phyloP scores from a whole-genome alignment of 2,329 filamentous ascomycete genomes.

The Chaetoscypha palmicola region DNA sequence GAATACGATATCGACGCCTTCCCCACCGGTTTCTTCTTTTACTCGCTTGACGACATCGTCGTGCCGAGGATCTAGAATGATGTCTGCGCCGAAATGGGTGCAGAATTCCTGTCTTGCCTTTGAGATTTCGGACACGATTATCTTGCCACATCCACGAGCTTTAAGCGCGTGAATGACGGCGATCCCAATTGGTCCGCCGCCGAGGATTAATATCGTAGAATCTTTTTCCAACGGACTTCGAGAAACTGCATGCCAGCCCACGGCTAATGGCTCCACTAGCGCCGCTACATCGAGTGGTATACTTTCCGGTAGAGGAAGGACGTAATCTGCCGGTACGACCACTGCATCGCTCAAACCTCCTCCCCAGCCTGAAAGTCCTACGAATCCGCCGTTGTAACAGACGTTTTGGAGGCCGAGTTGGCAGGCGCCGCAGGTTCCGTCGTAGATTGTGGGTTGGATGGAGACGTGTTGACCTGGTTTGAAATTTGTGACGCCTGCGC shows the following conservation, averaged over 20 bases:
- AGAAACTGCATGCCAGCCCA: constrained; percentile 57
- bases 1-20: constrained; percentile 52
- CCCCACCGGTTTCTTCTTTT: constrained; percentile 39
- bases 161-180: constrained; percentile 52
- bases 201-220: constrained; percentile 47
- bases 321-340: constrained; percentile 42
- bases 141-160: constrained; percentile 43
- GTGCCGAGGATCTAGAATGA: constrained; percentile 44
- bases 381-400: constrained; percentile 49
- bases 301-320: constrained; percentile 44
- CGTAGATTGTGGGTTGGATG: constrained; percentile 53
- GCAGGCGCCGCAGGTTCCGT: constrained; percentile 50
- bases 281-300: constrained; percentile 48
- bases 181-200: constrained; percentile 57
- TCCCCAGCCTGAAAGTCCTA: constrained; percentile 39
- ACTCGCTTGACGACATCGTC: constrained; percentile 42
- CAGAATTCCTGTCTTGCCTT: constrained; percentile 44
- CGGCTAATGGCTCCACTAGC: constrained; percentile 55
- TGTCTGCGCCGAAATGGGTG: constrained; percentile 46
- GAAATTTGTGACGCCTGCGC: constrained; percentile 40
- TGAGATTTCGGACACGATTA: constrained; percentile 52
- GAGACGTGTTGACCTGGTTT: constrained; percentile 50
- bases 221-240: constrained; percentile 40
- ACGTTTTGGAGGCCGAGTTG: constrained; percentile 46
- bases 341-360: constrained; percentile 51